A percentile compares a stretch with the other conserved stretches of the same genome.
Evolutionary conservation across 495 filamentous ascomycete species (phyloP).

Genomic region (Daldinia bambusicola): DNA sequence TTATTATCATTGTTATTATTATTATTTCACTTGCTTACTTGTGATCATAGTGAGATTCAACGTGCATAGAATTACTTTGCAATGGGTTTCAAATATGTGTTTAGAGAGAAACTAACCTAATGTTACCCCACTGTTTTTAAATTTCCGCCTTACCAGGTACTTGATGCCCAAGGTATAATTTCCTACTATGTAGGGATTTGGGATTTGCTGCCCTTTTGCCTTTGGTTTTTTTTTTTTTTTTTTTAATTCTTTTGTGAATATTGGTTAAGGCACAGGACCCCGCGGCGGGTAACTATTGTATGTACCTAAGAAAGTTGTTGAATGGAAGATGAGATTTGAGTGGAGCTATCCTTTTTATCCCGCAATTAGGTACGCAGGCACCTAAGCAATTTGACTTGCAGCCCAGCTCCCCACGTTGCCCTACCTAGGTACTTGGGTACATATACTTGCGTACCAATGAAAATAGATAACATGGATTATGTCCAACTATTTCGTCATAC

Average conservation of each 20-base stretch:
- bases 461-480: background rate
- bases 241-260: background rate
- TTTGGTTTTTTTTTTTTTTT: background rate
- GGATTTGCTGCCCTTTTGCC: too few species aligned
- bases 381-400: constrained; percentile 12
- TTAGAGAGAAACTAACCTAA: background rate
- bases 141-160: too few species aligned
- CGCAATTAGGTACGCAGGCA: background rate
- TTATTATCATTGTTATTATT: constrained; percentile 13
- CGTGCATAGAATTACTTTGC: background rate
- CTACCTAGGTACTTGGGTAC: background rate
- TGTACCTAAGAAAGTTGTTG: constrained; percentile 1
- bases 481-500: constrained; percentile 19
- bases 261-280: background rate
- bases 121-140: too few species aligned
- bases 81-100: background rate
- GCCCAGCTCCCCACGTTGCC: constrained; percentile 18
- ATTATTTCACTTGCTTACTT: constrained; percentile 9
- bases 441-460: background rate
- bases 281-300: background rate
- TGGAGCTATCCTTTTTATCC: constrained; percentile 4
- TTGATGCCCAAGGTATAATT: too few species aligned
- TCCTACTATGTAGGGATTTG: too few species aligned
- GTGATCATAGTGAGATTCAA: constrained; percentile 7
- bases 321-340: background rate